Evolutionary conservation across 2,329 filamentous ascomycete species (phyloP).

Genomic region (Coniochaeta sp.): DNA sequence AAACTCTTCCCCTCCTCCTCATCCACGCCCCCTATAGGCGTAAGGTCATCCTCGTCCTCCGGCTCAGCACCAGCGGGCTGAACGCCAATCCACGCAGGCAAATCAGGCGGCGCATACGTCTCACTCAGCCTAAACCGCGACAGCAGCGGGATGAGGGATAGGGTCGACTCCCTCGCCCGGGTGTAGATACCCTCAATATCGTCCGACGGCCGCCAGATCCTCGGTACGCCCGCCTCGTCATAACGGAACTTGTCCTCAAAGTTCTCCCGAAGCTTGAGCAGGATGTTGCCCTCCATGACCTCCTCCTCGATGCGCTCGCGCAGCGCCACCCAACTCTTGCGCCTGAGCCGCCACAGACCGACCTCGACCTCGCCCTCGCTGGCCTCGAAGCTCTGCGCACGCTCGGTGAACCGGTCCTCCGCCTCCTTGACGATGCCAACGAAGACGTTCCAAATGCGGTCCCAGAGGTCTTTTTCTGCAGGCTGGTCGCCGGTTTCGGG

Average conservation of each 20-base stretch:
- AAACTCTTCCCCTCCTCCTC: conserved; percentile 91
- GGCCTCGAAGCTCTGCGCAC: conserved; percentile 90
- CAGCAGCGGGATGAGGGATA: conserved; percentile 83
- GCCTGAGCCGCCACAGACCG: conserved; percentile 83
- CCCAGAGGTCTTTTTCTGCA: conserved; percentile 85
- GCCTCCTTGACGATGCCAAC: conserved; percentile 76
- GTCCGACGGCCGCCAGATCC: conserved; percentile 94
- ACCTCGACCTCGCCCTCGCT: conserved; percentile 86
- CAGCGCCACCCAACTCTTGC: conserved; percentile 91
- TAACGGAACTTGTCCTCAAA: conserved; percentile 99
- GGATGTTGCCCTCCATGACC: conserved; percentile 93
- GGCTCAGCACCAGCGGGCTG: conserved; percentile 67
- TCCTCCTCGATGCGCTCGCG: conserved; percentile 91
- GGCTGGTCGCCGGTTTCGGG: conserved; percentile 69
- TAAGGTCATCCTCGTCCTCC: conserved; percentile 83
- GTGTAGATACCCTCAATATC: conserved; percentile 97
- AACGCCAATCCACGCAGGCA: conserved; percentile 75
- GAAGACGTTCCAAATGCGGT: conserved; percentile 87
- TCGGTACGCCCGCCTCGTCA: conserved; percentile 86
- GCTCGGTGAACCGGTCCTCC: conserved; percentile 75
- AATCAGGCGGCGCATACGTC: conserved; percentile 71
- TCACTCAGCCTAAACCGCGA: conserved; percentile 73
- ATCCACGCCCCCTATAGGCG: conserved; percentile 87
- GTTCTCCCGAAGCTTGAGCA: conserved; percentile 93
- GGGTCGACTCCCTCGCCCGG: conserved; percentile 82